Conservation (phyloP, 139 green algal species). For the Ulvella scutata region DNA sequence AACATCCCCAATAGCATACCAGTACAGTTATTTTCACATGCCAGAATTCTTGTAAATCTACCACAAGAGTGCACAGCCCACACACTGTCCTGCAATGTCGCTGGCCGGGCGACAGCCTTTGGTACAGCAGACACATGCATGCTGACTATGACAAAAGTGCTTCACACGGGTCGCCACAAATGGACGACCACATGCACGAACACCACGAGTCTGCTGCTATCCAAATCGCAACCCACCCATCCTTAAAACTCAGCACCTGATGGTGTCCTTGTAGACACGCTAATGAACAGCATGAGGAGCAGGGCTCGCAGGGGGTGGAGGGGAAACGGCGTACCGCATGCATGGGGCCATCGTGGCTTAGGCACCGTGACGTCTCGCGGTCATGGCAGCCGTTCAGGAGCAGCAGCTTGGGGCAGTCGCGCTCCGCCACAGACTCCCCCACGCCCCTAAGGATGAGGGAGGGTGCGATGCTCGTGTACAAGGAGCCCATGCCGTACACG, state of each 20-base stretch:
- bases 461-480: slow-evolving; percentile 94
- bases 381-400: slow-evolving; percentile 90
- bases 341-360: slow-evolving; percentile 48
- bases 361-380: slow-evolving; percentile 58
- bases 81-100: too few species aligned
- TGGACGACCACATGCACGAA: too few species aligned
- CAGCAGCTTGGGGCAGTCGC: slow-evolving; percentile 43
- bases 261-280: too few species aligned
- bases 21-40: slow-evolving; percentile 11
- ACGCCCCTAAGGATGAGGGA: slow-evolving; percentile 71
- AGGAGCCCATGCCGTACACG: slow-evolving; percentile 92
- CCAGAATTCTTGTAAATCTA: neutral
- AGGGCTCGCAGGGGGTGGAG: neutral
- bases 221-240: too few species aligned
- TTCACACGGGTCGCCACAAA: too few species aligned
- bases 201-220: too few species aligned
- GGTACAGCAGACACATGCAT: too few species aligned
- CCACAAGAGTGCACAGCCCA: too few species aligned
- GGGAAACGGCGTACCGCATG: slow-evolving; percentile 25
- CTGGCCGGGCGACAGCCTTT: too few species aligned
- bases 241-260: too few species aligned
- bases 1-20: neutral
- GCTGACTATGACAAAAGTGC: too few species aligned
- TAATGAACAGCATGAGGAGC: slow-evolving; percentile 6
- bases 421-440: slow-evolving; percentile 53